Evolutionary conservation across 73 alveolate genomes (phyloP).

Genomic region (Diophrys appendiculata): DNA sequence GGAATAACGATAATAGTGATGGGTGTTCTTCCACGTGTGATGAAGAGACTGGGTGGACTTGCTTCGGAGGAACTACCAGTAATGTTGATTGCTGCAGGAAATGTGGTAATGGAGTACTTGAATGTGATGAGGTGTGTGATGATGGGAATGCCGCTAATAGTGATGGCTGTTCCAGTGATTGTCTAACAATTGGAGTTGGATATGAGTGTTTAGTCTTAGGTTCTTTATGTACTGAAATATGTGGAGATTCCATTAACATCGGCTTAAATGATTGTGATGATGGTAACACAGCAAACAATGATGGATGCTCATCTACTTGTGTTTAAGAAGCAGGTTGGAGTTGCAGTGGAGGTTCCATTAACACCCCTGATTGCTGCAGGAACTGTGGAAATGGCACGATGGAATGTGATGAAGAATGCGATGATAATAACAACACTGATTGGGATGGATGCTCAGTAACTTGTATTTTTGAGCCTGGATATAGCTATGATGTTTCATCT

Average conservation of each 20-base stretch:
- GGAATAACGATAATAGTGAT: constrained; percentile 1
- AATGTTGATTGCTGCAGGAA: background rate
- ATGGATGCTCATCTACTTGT: constrained; percentile 16
- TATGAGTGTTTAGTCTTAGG: constrained; percentile 27
- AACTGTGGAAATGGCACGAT: background rate
- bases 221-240: constrained; percentile 7
- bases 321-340: constrained; percentile 45
- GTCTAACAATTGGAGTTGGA: constrained; percentile 37
- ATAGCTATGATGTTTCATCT: background rate
- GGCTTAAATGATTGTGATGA: constrained; percentile 14
- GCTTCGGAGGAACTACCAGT: background rate
- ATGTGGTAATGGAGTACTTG: background rate
- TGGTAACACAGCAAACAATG: constrained; percentile 6
- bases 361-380: constrained; percentile 4
- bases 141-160: background rate
- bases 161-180: constrained; percentile 14
- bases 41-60: constrained; percentile 1
- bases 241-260: constrained; percentile 1
- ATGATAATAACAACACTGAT: background rate
- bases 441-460: background rate
- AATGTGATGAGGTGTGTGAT: constrained; percentile 3
- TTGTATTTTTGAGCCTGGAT: background rate
- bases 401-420: background rate
- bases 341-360: constrained; percentile 50
- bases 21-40: constrained; percentile 4